Conservation (phyloP, 202 grass and related monocot species). For the Alloteropsis angusta region DNA sequence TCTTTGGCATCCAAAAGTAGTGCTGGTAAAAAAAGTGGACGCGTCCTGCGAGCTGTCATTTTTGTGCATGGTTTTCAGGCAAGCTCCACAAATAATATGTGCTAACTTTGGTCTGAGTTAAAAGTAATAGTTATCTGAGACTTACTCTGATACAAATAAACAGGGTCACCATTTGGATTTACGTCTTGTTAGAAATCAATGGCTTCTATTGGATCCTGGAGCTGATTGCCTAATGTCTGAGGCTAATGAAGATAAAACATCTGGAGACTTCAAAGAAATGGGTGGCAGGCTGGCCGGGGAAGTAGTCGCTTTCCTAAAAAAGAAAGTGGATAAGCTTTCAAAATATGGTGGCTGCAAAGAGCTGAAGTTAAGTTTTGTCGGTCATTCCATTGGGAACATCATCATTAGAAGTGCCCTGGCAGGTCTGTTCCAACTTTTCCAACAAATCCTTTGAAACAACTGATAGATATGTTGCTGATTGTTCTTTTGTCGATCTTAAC, state of each 20-base stretch:
- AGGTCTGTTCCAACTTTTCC: constrained; percentile 43
- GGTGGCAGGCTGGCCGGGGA: constrained; percentile 74
- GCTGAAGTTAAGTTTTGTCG: constrained; percentile 96
- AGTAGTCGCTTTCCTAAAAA: constrained; percentile 67
- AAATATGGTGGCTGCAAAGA: constrained; percentile 81
- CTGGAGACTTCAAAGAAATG: constrained; percentile 97
- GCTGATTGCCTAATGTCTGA: constrained; percentile 98
- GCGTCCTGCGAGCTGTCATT: constrained; percentile 68
- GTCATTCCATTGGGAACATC: constrained; percentile 97
- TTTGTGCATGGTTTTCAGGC: constrained; percentile 99
- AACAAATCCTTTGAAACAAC: constrained; percentile 18
- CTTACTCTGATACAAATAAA: constrained; percentile 8
- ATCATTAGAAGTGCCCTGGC: constrained; percentile 87
- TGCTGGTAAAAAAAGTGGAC: constrained; percentile 52
- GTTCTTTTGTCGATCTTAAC: constrained; percentile 16
- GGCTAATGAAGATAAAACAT: constrained; percentile 95
- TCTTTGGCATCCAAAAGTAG: constrained; percentile 28
- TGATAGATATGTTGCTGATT: constrained; percentile 15
- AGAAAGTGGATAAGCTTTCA: constrained; percentile 77
- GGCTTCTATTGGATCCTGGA: constrained; percentile 89
- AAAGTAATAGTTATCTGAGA: not conserved
- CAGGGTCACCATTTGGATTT: constrained; percentile 99
- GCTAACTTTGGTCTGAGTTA: constrained; percentile 11
- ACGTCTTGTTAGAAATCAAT: constrained; percentile 90
- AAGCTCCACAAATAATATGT: constrained; percentile 5